Evolutionary conservation across 2,329 filamentous ascomycete species (phyloP), one percentile per base, ranked within the genome.

Genomic region (Diaporthe citri): DNA sequence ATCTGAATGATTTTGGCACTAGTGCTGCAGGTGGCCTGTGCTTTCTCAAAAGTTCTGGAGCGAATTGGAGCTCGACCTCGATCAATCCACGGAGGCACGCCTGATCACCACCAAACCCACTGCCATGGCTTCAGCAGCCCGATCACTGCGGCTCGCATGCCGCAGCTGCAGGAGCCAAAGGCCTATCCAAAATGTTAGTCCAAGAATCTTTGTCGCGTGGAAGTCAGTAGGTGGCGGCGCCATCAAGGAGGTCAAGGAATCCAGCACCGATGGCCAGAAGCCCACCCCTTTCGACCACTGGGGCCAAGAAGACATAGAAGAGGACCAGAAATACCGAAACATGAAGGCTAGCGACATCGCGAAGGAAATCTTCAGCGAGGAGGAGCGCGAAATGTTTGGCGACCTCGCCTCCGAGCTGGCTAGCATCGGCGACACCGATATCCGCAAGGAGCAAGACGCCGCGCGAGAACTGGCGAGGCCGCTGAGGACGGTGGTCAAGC

Each of bases 121-220:
- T 76, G 79, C 76, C 76, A 87, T 87, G 85, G 83, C 85, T 79
- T 84, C 84, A 75, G 81, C 83, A 75, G 82, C 84, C 77, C 83
- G 82, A 78, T 81, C 85, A 22, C 80, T 86, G 79, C 84, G 85
- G 80, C 79, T 85, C 71, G 83, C 81, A 77, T 78, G 84, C 75
- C 84, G 82, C 78, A 80, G 81, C 75, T 81, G 81, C 79, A 81
- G 82, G 72, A 78, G 77, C 64, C 57, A 79, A 43, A 77, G 79
- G 31, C 71, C 77, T 52, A 70, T 76, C 34, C 77, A 75, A 20
- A 75, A 75, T 48, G 64, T 78, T 62, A 73, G 77, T 60, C 73
- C 77, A 31, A 80, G 74, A 56, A 76, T 77, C 74, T 73, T 77
- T 62, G 74, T 79, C 67, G 75, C 79, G 4, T 79, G 78, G 70